Conservation (phyloP, 2,329 filamentous ascomycete species). For the Penicillium sp. region DNA sequence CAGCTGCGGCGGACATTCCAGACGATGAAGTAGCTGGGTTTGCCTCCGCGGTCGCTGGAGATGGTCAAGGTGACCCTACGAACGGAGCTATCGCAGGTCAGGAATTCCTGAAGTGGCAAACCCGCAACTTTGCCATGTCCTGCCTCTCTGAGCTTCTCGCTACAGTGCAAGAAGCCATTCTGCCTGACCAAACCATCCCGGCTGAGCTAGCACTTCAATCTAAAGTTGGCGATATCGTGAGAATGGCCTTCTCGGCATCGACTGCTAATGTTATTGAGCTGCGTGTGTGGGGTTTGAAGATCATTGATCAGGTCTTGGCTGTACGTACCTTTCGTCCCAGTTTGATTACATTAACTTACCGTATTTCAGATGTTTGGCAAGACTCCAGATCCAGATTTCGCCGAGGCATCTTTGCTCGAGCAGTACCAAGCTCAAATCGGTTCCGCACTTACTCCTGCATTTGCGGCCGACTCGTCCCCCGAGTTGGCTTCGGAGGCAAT, state of each 20-base stretch:
- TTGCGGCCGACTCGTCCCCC: conserved; percentile 91
- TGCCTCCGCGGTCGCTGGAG: conserved; percentile 68
- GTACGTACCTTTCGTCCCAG: neutral
- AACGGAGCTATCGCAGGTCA: conserved; percentile 62
- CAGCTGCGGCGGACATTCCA: conserved; percentile 71
- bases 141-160: conserved; percentile 80
- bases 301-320: conserved; percentile 89
- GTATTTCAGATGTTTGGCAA: conserved; percentile 74
- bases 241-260: conserved; percentile 95
- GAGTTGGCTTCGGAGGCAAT: conserved; percentile 95
- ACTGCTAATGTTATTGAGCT: conserved; percentile 90
- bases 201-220: conserved; percentile 78
- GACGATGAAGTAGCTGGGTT: conserved; percentile 98
- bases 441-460: conserved; percentile 92
- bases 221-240: conserved; percentile 86
- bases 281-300: conserved; percentile 85
- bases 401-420: conserved; percentile 93
- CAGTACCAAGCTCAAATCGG: conserved; percentile 99
- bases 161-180: conserved; percentile 75
- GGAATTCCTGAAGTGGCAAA: conserved; percentile 92
- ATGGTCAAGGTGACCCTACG: conserved; percentile 57
- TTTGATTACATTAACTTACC: neutral
- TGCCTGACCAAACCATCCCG: conserved; percentile 73
- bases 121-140: conserved; percentile 88
- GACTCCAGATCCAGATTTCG: conserved; percentile 92